Evolutionary conservation across 1,139 yeast species (phyloP), one percentile per base, ranked within the genome.

Genomic region (Diutina pseudorugosa): DNA sequence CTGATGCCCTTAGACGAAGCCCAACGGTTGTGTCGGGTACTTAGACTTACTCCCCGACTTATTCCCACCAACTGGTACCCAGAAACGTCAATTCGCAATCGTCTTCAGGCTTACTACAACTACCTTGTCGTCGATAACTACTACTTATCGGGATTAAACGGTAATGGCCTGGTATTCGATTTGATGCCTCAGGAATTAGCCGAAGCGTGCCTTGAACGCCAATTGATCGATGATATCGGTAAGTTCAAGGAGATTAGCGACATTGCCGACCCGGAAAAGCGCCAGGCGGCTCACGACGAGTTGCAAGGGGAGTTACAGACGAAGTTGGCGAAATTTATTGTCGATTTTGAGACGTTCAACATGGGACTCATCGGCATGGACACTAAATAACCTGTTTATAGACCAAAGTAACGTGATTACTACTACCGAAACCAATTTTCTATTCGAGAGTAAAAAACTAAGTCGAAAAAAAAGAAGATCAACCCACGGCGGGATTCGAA

Each of bases 111-210:
- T 2, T 68, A 76, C 56, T 71, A 67, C 59, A 73, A 72, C 54
- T 76, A 76, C 57, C 63, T 80, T 49, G 61, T 61, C 33, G 78
- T 79, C 14, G 86, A 81, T 57, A 77, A 79, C 62, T 73, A 72
- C 57, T 73, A 71, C 57, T 60, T 81, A 20, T 53, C 69, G 18
- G 77, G 77, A 1, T 58, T 68, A 42, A 71, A 71, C 54, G 65
- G 69, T 1, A 61, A 61, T n/a, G 82, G 81, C 1, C 77, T 77
- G 51, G 61, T 80, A 1, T 76, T 81, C 77, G 63, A 69, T 51
- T 61, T 80, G 52, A 60, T 66, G 16, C 62, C 65, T 36, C 68
- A 68, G 55, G 85, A 80, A 58, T 60, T 79, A 41, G 57, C 78
- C 1, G 57, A 64, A 41, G 73, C 80, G 2, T 75, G 82, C 56